Conservation (phyloP, 768 basidiomycete genomes). For the Termitomyces sp. region DNA sequence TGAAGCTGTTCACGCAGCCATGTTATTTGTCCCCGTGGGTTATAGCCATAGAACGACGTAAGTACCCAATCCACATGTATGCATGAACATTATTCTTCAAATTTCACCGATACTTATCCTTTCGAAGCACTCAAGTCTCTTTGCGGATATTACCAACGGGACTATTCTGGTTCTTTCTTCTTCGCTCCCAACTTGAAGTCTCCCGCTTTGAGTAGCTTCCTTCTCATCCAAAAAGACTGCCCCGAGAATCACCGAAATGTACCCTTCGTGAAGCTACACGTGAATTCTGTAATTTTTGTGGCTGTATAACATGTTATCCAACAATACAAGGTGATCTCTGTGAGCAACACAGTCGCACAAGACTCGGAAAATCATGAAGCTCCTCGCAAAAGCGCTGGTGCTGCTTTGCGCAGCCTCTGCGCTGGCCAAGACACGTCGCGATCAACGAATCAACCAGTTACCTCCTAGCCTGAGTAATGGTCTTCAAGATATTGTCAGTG, state of each 20-base stretch:
- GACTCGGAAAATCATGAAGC: constrained; percentile 16
- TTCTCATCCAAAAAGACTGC: not conserved
- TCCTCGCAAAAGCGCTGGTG: constrained; percentile 14
- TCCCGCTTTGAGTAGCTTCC: not conserved
- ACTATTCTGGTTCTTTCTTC: not conserved
- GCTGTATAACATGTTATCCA: not conserved
- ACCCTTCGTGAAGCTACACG: not conserved
- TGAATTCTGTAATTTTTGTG: not conserved
- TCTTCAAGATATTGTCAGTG: constrained; percentile 26
- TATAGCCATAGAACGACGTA: not conserved
- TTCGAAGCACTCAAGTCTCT: constrained; percentile 1
- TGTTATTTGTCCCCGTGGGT: too few relatives aligned
- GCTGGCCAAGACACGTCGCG: constrained; percentile 15
- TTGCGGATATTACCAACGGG: constrained; percentile 3
- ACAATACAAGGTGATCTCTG: not conserved
- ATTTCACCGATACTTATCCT: constrained; percentile 6
- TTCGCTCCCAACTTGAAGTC: not conserved
- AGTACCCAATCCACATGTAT: too few relatives aligned
- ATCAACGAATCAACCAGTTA: not conserved
- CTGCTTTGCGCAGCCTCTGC: constrained; percentile 18
- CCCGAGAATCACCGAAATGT: not conserved
- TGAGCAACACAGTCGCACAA: not conserved
- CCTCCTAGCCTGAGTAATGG: constrained; percentile 18
- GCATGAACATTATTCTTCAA: not conserved
- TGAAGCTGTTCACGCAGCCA: too few relatives aligned